Evolutionary conservation across 2,329 filamentous ascomycete genomes (phyloP).

Genomic region (Calonectria naviculata): DNA sequence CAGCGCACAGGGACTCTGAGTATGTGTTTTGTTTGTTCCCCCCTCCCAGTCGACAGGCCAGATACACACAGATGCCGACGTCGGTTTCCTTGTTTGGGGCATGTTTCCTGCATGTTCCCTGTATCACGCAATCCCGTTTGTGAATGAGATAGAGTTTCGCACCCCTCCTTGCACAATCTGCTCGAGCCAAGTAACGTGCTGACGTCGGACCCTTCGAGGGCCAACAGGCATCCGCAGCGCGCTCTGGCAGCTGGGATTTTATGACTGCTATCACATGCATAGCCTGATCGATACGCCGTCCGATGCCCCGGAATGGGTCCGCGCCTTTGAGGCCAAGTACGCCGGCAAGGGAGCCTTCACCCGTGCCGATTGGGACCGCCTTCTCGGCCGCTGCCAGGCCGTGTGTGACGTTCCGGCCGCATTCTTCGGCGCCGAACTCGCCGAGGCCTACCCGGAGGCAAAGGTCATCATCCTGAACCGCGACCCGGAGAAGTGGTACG

Average conservation of each 20-base stretch:
- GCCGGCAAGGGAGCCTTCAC: constrained; percentile 43
- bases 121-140: constrained; percentile 18
- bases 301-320: constrained; percentile 43
- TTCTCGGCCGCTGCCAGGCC: constrained; percentile 59
- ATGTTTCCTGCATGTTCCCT: background rate
- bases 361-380: constrained; percentile 57
- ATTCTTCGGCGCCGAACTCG: constrained; percentile 57
- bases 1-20: constrained; percentile 53
- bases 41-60: background rate
- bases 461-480: constrained; percentile 53
- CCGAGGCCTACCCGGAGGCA: constrained; percentile 47
- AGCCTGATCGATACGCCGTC: constrained; percentile 40
- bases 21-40: constrained; percentile 34
- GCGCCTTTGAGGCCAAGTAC: constrained; percentile 47
- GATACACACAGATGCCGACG: background rate
- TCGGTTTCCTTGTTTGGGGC: background rate
- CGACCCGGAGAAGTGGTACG: constrained; percentile 50
- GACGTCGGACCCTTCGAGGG: constrained; percentile 21
- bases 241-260: constrained; percentile 48
- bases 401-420: constrained; percentile 67
- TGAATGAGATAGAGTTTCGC: constrained; percentile 6
- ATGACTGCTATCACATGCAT: constrained; percentile 52
- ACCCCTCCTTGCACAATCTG: background rate
- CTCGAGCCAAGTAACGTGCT: background rate
- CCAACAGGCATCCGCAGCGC: constrained; percentile 46